phyloP scores from a whole-genome alignment of 2,329 filamentous ascomycete genomes.

The Cryphonectria parasitica region DNA sequence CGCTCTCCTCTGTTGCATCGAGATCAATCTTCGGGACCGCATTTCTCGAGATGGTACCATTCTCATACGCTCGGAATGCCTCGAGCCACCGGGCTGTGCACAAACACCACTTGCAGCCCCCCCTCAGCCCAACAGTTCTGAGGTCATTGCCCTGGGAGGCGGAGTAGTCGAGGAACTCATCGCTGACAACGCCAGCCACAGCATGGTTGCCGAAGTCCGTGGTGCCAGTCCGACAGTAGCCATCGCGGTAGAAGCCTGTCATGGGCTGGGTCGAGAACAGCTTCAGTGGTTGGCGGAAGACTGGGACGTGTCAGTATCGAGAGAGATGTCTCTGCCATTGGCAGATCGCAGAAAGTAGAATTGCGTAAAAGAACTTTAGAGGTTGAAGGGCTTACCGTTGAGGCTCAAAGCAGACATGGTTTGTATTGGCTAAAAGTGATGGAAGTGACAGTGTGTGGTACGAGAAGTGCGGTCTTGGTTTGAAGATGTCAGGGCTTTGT shows the following conservation, averaged over 20 bases:
- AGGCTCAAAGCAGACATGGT: constrained; percentile 17
- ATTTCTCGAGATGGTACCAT: constrained; percentile 40
- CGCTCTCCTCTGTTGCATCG: constrained; percentile 56
- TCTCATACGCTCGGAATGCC: constrained; percentile 57
- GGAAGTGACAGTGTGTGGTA: background rate
- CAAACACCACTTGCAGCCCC: constrained; percentile 66
- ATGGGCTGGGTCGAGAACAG: constrained; percentile 61
- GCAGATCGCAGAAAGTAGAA: background rate
- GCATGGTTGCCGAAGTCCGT: constrained; percentile 63
- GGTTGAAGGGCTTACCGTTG: background rate
- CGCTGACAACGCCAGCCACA: constrained; percentile 59
- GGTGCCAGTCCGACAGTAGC: constrained; percentile 59
- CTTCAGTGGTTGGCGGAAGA: constrained; percentile 61
- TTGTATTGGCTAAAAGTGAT: constrained; percentile 12
- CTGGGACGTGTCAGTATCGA: constrained; percentile 37
- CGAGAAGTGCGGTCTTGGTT: background rate
- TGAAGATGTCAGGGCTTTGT: background rate
- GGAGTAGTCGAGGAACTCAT: constrained; percentile 65
- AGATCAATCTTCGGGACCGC: constrained; percentile 48
- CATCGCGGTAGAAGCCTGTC: constrained; percentile 64
- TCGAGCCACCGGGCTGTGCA: constrained; percentile 64
- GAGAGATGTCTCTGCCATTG: background rate
- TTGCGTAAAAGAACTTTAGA: background rate
- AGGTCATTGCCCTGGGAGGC: constrained; percentile 63
- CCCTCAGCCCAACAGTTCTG: constrained; percentile 51